Conservation (phyloP, 139 green algal species). For the Chlamydomonas urium region DNA sequence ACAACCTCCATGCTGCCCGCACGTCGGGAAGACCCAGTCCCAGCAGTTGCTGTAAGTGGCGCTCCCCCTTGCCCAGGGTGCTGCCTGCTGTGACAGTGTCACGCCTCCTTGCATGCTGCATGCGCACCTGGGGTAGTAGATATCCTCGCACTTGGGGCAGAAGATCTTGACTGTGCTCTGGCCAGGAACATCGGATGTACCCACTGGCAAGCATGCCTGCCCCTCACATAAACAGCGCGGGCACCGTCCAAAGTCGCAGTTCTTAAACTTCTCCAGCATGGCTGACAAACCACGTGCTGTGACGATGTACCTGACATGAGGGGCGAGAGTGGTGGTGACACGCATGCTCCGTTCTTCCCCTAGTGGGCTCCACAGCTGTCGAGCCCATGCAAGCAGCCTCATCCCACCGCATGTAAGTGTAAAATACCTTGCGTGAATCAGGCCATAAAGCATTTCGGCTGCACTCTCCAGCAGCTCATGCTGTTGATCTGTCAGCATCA, state of each 20-base stretch:
- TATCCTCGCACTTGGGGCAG: slow-evolving; percentile 92
- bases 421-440: slow-evolving; percentile 83
- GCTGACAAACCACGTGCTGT: slow-evolving; percentile 67
- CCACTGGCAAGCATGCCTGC: slow-evolving; percentile 88
- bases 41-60: too few species aligned
- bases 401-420: too few species aligned
- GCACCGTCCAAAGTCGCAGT: slow-evolving; percentile 88
- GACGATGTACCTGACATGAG: slow-evolving; percentile 69
- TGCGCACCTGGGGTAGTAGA: slow-evolving; percentile 84
- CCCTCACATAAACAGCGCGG: slow-evolving; percentile 85
- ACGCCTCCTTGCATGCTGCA: too few species aligned
- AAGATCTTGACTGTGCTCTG: slow-evolving; percentile 89
- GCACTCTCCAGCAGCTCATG: slow-evolving; percentile 90
- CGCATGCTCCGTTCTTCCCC: too few species aligned
- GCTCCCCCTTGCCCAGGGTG: too few species aligned
- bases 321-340: too few species aligned
- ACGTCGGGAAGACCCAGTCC: too few species aligned
- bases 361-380: too few species aligned
- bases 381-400: too few species aligned
- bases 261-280: slow-evolving; percentile 95
- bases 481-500: slow-evolving; percentile 76
- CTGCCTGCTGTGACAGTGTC: too few species aligned
- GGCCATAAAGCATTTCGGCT: slow-evolving; percentile 94
- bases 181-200: slow-evolving; percentile 81
- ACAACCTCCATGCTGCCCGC: too few species aligned